phyloP scores from a whole-genome alignment of 1,284 basidiomycete species.

The Ganoderma meredithae region DNA sequence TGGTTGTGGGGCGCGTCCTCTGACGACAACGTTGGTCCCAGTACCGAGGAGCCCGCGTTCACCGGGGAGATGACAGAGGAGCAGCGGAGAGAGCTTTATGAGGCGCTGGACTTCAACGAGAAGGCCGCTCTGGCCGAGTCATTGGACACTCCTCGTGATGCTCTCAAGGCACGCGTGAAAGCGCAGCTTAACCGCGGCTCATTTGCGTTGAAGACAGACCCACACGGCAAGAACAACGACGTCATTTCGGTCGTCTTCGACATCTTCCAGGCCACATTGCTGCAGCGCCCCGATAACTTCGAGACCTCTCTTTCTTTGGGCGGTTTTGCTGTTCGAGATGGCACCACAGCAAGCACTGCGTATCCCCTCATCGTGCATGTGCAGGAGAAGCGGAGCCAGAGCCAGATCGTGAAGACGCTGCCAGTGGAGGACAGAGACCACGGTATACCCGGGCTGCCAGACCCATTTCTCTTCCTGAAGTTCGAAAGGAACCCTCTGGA shows the following conservation, averaged over 20 bases:
- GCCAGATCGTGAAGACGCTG: constrained; percentile 36
- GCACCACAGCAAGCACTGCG: constrained; percentile 83
- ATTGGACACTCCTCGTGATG: constrained; percentile 80
- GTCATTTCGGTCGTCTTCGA: constrained; percentile 93
- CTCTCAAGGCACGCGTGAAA: constrained; percentile 80
- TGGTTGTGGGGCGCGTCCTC: constrained; percentile 85
- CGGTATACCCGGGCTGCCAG: constrained; percentile 46
- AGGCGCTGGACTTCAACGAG: constrained; percentile 95
- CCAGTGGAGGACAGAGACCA: constrained; percentile 39
- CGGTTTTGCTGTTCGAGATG: constrained; percentile 92
- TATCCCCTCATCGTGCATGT: constrained; percentile 96
- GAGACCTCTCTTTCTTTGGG: constrained; percentile 88
- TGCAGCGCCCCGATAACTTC: constrained; percentile 88
- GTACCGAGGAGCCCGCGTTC: constrained; percentile 58
- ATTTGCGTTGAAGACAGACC: constrained; percentile 80
- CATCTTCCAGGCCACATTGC: constrained; percentile 84
- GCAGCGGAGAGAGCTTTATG: constrained; percentile 93
- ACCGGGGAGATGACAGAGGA: constrained; percentile 87
- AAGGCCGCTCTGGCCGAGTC: constrained; percentile 75
- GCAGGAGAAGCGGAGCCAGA: constrained; percentile 59
- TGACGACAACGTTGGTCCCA: constrained; percentile 28
- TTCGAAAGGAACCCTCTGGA: constrained; percentile 96
- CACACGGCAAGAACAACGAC: constrained; percentile 69
- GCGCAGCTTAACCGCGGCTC: constrained; percentile 89
- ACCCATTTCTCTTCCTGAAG: constrained; percentile 93